Percentiles rank a stretch among this genome's conserved stretches.
Evolutionary conservation across 768 basidiomycete species (phyloP).

Genomic region (Cystofilobasidium capitatum): DNA sequence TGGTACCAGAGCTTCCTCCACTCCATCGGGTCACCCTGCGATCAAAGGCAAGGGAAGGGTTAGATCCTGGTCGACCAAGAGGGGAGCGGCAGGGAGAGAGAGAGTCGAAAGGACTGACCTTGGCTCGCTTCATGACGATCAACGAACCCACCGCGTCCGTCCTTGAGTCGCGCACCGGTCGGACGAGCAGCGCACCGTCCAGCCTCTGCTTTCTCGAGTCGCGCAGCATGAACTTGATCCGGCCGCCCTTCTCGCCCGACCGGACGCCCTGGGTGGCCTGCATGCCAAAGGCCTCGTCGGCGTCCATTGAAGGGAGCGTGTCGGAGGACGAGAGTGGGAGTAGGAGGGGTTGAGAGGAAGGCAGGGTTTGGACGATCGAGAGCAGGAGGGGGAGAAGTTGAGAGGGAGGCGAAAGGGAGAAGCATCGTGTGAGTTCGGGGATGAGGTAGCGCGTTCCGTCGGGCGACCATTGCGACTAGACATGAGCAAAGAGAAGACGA

Average conservation of each 20-base stretch:
- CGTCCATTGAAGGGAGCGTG: neutral
- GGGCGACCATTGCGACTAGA: conserved; percentile 7
- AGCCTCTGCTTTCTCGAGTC: conserved; percentile 23
- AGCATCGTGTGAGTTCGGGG: conserved; percentile 20
- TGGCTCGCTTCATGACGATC: conserved; percentile 17
- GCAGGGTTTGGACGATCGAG: conserved; percentile 8
- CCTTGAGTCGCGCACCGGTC: neutral
- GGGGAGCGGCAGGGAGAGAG: neutral
- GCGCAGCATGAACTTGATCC: conserved; percentile 22
- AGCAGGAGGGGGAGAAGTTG: conserved; percentile 21
- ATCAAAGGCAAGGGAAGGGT: neutral
- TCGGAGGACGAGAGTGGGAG: conserved; percentile 3
- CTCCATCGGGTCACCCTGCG: conserved; percentile 19
- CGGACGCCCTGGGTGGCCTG: neutral
- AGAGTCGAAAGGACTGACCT: conserved; percentile 13
- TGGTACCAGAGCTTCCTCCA: conserved; percentile 19
- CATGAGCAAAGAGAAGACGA: neutral
- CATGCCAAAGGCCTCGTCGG: neutral
- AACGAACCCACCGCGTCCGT: neutral
- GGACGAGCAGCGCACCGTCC: conserved; percentile 18
- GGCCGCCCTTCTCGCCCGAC: conserved; percentile 8
- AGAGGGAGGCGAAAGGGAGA: conserved; percentile 20
- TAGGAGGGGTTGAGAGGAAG: conserved; percentile 14
- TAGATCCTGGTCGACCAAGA: neutral
- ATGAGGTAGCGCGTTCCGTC: neutral